A percentile compares a stretch with the other conserved stretches of the same genome.
These are phyloP conservation scores for Rhodotorula diobovata DNA, from an alignment of 768 basidiomycete genomes.

Conservation along the genomic window DNA sequence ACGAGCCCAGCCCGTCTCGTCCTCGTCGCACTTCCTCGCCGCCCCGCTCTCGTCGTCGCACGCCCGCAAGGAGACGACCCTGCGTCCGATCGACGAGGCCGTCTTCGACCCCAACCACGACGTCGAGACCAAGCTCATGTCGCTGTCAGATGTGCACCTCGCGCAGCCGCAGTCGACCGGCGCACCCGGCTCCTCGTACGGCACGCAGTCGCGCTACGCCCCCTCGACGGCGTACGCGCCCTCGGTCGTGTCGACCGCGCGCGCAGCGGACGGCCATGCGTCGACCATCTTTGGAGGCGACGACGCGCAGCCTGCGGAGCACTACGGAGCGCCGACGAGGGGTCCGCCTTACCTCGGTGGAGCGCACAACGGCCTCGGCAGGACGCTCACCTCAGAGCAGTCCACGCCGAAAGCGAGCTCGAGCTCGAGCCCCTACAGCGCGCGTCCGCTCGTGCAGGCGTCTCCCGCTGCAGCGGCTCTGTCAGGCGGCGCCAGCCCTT, in stretches of 20 bases:
- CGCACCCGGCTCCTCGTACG: not conserved
- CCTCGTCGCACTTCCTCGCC: not conserved
- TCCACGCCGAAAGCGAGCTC: not conserved
- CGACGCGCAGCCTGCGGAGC: not conserved
- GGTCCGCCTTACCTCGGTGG: no score
- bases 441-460: no score
- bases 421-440: no score
- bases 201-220: constrained; percentile 1
- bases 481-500: not conserved
- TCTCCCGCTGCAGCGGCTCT: no score
- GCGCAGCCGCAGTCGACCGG: not conserved
- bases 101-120: constrained; percentile 10
- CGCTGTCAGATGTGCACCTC: constrained; percentile 26
- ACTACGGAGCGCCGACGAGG: no score
- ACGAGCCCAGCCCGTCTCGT: not conserved
- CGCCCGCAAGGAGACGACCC: not conserved
- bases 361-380: not conserved
- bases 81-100: constrained; percentile 28
- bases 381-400: not conserved
- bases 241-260: constrained; percentile 29
- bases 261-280: constrained; percentile 26
- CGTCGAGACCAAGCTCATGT: constrained; percentile 18
- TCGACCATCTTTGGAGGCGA: not conserved
- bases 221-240: constrained; percentile 23
- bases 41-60: constrained; percentile 5